Conservation (phyloP, 2,329 filamentous ascomycete species). For the Cadophora gregata region DNA sequence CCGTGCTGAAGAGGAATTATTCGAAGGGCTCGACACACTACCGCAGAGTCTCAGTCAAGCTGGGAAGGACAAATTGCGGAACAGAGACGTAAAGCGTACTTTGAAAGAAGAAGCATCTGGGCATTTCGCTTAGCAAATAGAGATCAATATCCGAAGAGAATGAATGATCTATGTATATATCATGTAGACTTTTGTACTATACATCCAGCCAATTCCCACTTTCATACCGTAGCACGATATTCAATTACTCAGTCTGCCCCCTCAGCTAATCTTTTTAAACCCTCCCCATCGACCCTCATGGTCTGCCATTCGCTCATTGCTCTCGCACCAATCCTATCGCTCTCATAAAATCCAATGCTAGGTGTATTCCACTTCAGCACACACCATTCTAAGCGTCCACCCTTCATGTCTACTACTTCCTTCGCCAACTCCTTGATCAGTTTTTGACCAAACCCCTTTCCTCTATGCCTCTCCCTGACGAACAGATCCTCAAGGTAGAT, state of each 20-base stretch:
- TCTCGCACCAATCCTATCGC: slow-evolving; percentile 66
- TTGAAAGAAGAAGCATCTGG: neutral
- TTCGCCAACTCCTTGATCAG: slow-evolving; percentile 79
- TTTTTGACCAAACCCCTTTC: slow-evolving; percentile 78
- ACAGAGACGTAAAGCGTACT: neutral
- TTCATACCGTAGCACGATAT: too few relatives aligned
- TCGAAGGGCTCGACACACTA: slow-evolving; percentile 50
- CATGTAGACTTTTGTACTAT: neutral
- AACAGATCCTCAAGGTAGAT: slow-evolving; percentile 96
- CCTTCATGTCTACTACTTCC: slow-evolving; percentile 75
- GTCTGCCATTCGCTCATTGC: slow-evolving; percentile 75
- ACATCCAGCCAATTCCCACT: slow-evolving; percentile 3
- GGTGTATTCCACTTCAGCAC: slow-evolving; percentile 94
- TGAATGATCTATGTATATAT: neutral
- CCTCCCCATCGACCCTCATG: slow-evolving; percentile 75
- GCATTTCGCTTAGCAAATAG: neutral
- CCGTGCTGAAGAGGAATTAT: slow-evolving; percentile 51
- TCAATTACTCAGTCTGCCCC: slow-evolving; percentile 19
- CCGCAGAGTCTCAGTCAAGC: neutral
- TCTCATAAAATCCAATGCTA: slow-evolving; percentile 85
- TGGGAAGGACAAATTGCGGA: neutral
- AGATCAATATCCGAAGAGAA: neutral
- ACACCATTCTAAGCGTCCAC: slow-evolving; percentile 84
- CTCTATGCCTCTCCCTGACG: slow-evolving; percentile 72
- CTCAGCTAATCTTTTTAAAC: slow-evolving; percentile 61